Percentiles rank a stretch among this genome's conserved stretches.
phyloP scores from a whole-genome alignment of 345 rosid genomes.

The Garcia nutans region DNA sequence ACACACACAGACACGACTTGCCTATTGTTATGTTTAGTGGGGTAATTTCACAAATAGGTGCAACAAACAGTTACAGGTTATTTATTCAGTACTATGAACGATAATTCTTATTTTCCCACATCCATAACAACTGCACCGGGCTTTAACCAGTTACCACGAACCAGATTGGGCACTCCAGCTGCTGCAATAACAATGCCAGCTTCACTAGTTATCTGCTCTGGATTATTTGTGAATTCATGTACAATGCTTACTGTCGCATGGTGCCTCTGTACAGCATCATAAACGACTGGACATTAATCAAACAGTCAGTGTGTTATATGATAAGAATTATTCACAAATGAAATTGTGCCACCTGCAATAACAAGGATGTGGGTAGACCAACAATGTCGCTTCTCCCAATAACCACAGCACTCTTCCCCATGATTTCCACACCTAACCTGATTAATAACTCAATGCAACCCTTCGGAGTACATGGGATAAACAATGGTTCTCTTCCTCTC shows the following conservation, averaged over 20 bases:
- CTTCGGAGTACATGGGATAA: conserved; percentile 83
- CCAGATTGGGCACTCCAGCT: conserved; percentile 79
- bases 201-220: conserved; percentile 59
- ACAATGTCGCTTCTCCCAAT: conserved; percentile 92
- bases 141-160: conserved; percentile 81
- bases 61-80: background rate
- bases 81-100: background rate
- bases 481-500: conserved; percentile 90
- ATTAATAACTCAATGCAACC: conserved; percentile 81
- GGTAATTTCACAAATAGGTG: background rate
- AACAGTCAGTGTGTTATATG: background rate
- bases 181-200: conserved; percentile 85
- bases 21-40: background rate
- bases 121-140: conserved; percentile 85
- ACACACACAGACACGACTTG: too few relatives aligned
- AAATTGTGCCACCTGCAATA: conserved; percentile 67
- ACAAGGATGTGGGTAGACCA: conserved; percentile 74
- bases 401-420: conserved; percentile 79
- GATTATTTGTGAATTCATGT: conserved; percentile 67
- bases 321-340: background rate
- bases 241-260: conserved; percentile 82
- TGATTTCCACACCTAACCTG: conserved; percentile 69
- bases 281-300: conserved; percentile 13
- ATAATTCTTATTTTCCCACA: conserved; percentile 34
- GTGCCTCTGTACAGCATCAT: conserved; percentile 64